Conservation (phyloP, 805 yeast species). For the Metschnikowia drakensbergensis region DNA sequence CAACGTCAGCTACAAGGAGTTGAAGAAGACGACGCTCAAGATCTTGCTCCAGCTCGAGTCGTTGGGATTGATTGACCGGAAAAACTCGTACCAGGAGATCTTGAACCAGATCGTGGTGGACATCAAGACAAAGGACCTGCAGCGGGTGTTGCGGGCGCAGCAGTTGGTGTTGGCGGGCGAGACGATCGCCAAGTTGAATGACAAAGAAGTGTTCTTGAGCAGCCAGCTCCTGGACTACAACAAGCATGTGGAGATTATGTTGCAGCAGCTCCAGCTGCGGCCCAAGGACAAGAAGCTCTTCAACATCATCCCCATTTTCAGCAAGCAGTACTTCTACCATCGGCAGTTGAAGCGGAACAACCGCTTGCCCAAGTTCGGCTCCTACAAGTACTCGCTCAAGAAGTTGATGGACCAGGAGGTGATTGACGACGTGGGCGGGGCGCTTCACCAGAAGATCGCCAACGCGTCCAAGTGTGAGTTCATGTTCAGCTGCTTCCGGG, state of each 20-base stretch:
- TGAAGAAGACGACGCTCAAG: slow-evolving; percentile 74
- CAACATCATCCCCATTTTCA: slow-evolving; percentile 52
- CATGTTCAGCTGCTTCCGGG: slow-evolving; percentile 70
- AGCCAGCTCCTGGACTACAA: slow-evolving; percentile 46
- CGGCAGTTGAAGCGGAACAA: slow-evolving; percentile 65
- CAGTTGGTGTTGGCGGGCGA: slow-evolving; percentile 41
- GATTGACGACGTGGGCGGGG: slow-evolving; percentile 56
- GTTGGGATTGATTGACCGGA: slow-evolving; percentile 58
- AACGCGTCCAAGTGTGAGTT: slow-evolving; percentile 67
- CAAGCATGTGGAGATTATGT: slow-evolving; percentile 42
- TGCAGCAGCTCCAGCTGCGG: slow-evolving; percentile 41
- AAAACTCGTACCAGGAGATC: slow-evolving; percentile 71
- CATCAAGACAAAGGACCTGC: slow-evolving; percentile 50
- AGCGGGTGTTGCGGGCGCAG: slow-evolving; percentile 37
- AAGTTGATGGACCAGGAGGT: slow-evolving; percentile 72
- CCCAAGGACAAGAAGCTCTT: slow-evolving; percentile 46
- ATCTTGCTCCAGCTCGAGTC: slow-evolving; percentile 72
- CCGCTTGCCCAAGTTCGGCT: slow-evolving; percentile 69
- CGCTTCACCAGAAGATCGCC: slow-evolving; percentile 32
- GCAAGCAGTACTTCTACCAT: slow-evolving; percentile 73
- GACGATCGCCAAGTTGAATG: slow-evolving; percentile 41
- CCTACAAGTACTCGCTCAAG: slow-evolving; percentile 71
- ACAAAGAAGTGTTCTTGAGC: slow-evolving; percentile 43
- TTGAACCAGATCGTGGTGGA: slow-evolving; percentile 83
- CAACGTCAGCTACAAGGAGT: slow-evolving; percentile 57